Conservation (phyloP, 352 stramenopile genomes). For the Lagenidium giganteum region DNA sequence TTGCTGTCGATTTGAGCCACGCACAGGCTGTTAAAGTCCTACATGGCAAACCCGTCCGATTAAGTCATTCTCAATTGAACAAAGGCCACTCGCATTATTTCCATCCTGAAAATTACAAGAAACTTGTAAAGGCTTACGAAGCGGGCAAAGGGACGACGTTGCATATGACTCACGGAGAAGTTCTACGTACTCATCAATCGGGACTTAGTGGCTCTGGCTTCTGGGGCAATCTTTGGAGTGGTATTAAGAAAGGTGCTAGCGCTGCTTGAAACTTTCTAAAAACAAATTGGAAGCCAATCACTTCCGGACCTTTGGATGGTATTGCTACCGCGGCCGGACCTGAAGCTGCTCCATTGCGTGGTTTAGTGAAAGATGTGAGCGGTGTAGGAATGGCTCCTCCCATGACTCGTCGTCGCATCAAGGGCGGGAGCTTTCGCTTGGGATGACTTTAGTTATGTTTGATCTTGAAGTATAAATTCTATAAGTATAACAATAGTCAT, state of each 20-base stretch:
- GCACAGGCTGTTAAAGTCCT: slow-evolving; percentile 16
- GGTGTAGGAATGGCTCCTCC: slow-evolving; percentile 9
- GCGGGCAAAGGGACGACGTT: slow-evolving; percentile 12
- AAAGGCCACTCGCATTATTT: slow-evolving; percentile 17
- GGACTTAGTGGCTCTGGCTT: slow-evolving; percentile 11
- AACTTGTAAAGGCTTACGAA: slow-evolving; percentile 16
- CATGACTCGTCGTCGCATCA: slow-evolving; percentile 8
- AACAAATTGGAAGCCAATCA: slow-evolving; percentile 9
- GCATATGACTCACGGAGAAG: slow-evolving; percentile 11
- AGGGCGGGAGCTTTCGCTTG: slow-evolving; percentile 4
- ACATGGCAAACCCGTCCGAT: slow-evolving; percentile 16
- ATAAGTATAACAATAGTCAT: slow-evolving; percentile 16
- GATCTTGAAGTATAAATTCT: slow-evolving; percentile 17
- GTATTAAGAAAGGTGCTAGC: slow-evolving; percentile 6
- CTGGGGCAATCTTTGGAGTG: slow-evolving; percentile 11
- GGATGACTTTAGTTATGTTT: slow-evolving; percentile 17
- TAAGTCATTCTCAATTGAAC: slow-evolving; percentile 12
- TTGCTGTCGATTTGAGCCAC: slow-evolving; percentile 10
- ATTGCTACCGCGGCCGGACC: neutral
- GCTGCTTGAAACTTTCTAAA: slow-evolving; percentile 6
- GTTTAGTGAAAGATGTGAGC: slow-evolving; percentile 1
- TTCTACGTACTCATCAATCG: slow-evolving; percentile 18
- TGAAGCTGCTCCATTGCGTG: slow-evolving; percentile 6
- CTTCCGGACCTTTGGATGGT: slow-evolving; percentile 4
- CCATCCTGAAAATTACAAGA: slow-evolving; percentile 22